A percentile compares a stretch with the other conserved stretches of the same genome.
phyloP scores from a whole-genome alignment of 139 green algal genomes.

The Tetraselmis striata region DNA sequence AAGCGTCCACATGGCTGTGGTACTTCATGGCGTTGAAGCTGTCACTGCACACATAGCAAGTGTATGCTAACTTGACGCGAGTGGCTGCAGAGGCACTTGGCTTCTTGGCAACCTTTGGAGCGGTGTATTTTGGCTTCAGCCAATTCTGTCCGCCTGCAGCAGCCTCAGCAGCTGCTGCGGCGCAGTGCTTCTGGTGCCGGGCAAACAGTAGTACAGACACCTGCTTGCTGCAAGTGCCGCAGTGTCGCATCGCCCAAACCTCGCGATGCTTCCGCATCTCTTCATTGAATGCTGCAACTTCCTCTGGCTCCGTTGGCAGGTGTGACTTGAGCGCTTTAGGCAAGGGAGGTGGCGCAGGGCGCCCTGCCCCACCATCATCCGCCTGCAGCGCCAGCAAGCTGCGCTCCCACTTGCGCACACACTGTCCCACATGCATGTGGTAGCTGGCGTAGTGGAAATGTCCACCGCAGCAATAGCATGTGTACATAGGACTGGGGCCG shows the following conservation, averaged over 20 bases:
- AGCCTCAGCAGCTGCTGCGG: not conserved
- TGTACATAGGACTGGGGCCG: no score
- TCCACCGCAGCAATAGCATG: not conserved
- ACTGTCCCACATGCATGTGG: not conserved
- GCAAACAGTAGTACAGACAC: not conserved
- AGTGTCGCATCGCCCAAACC: not conserved
- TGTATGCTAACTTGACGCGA: not conserved
- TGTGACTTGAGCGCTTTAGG: not conserved
- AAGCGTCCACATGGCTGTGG: not conserved
- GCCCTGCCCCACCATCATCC: not conserved
- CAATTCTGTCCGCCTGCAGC: not conserved
- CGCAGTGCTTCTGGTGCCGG: not conserved
- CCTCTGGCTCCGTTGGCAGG: not conserved
- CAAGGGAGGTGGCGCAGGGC: not conserved
- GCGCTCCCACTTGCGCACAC: not conserved
- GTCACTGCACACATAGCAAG: not conserved
- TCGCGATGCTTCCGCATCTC: not conserved
- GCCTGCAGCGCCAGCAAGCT: no score
- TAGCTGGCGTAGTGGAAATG: not conserved
- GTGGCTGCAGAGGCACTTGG: not conserved
- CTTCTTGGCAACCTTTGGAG: not conserved
- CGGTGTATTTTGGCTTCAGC: not conserved
- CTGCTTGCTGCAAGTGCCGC: not conserved
- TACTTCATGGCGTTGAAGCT: not conserved
- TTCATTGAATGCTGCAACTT: not conserved